Evolutionary conservation across 1,284 basidiomycete species (phyloP).

Genomic region (Ceratobasidium sp.): DNA sequence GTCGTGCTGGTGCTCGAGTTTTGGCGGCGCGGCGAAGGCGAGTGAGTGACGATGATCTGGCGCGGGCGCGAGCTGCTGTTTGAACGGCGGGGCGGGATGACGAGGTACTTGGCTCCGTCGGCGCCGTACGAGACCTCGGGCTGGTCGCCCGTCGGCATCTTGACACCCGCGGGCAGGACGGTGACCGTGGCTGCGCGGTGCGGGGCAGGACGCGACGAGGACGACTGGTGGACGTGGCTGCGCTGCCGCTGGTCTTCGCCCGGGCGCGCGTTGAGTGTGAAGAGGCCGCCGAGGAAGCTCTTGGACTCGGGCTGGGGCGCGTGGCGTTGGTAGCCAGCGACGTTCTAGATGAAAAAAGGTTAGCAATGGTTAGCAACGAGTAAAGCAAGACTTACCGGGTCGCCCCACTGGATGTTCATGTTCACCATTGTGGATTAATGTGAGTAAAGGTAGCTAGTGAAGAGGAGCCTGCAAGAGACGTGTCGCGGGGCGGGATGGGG

Average conservation of each 20-base stretch:
- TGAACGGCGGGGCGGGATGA: constrained; percentile 33
- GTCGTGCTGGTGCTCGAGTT: constrained; percentile 29
- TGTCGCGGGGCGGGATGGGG: constrained; percentile 9
- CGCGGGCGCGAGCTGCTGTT: constrained; percentile 37
- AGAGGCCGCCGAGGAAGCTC: constrained; percentile 27
- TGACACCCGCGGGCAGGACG: constrained; percentile 24
- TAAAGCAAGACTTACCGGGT: not conserved
- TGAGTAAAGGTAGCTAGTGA: not conserved
- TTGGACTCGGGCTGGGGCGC: constrained; percentile 19
- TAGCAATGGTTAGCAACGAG: constrained; percentile 3
- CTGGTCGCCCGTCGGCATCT: constrained; percentile 28
- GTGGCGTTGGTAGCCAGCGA: constrained; percentile 9
- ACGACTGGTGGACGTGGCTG: constrained; percentile 10
- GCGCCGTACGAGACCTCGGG: constrained; percentile 38
- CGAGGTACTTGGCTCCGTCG: constrained; percentile 37
- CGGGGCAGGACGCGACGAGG: constrained; percentile 15
- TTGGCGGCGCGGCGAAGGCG: constrained; percentile 9
- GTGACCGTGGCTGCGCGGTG: constrained; percentile 25
- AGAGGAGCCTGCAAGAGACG: not conserved
- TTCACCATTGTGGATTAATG: constrained; percentile 20
- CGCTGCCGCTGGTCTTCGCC: not conserved
- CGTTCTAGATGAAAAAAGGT: constrained; percentile 24
- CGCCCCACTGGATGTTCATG: constrained; percentile 32
- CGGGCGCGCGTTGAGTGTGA: constrained; percentile 5
- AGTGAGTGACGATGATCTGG: constrained; percentile 30